Conservation (phyloP, 371 early-diverging fungal species). For the Dichotomocladium elegans region DNA sequence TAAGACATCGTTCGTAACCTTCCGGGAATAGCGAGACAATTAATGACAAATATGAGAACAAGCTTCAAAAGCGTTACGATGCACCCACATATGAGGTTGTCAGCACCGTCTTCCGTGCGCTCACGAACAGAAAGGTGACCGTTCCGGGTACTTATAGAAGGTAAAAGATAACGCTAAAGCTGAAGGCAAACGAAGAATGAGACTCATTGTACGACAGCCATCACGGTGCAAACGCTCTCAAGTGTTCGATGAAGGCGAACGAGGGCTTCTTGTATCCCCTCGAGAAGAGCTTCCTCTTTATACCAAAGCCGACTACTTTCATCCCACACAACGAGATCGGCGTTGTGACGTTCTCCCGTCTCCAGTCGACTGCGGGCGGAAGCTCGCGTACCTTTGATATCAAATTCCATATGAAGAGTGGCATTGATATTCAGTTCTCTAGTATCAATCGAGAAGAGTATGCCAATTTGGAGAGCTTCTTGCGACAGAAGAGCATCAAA, state of each 20-base stretch:
- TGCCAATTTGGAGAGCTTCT: conserved; percentile 73
- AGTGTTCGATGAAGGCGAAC: conserved; percentile 97
- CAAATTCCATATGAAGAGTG: conserved; percentile 80
- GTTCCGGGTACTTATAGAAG: conserved; percentile 65
- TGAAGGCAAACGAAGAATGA: neutral
- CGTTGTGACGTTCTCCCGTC: conserved; percentile 91
- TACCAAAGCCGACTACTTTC: conserved; percentile 93
- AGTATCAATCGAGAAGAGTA: conserved; percentile 92
- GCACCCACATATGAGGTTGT: conserved; percentile 88
- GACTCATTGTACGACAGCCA: conserved; percentile 37
- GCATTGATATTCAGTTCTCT: conserved; percentile 78
- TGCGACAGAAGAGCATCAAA: conserved; percentile 79
- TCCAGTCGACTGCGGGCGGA: conserved; percentile 61
- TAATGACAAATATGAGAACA: conserved; percentile 67
- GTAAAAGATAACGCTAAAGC: conserved; percentile 3
- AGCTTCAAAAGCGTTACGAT: conserved; percentile 85
- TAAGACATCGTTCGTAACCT: too few species aligned
- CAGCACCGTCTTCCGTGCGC: conserved; percentile 83
- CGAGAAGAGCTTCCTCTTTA: conserved; percentile 89
- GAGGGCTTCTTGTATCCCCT: conserved; percentile 97
- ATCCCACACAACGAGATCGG: conserved; percentile 86
- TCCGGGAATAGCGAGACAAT: neutral
- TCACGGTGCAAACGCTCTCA: conserved; percentile 80
- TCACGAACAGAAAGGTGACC: conserved; percentile 79
- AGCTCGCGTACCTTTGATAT: conserved; percentile 90